Conservation (phyloP, 352 stramenopile species). For the Phytophthora agathidicida region DNA sequence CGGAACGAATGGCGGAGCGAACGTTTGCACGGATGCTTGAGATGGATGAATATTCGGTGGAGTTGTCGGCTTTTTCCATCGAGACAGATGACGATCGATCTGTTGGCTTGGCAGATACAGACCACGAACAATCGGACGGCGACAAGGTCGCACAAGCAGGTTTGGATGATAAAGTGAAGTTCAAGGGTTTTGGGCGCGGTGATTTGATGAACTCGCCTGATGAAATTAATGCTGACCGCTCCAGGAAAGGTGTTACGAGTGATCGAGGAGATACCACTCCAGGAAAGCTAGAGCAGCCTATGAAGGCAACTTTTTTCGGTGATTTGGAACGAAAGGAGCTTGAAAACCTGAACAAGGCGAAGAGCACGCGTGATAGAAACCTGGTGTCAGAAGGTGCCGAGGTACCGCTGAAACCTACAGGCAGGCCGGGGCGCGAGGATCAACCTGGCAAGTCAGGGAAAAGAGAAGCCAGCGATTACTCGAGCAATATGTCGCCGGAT, state of each 20-base stretch:
- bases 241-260: background rate
- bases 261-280: background rate
- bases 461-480: background rate
- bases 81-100: constrained; percentile 33
- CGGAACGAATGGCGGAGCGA: constrained; percentile 24
- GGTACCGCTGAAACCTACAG: background rate
- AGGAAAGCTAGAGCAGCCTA: constrained; percentile 1
- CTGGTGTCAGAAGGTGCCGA: background rate
- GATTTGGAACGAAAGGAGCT: constrained; percentile 3
- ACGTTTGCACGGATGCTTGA: constrained; percentile 56
- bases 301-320: constrained; percentile 4
- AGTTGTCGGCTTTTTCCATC: constrained; percentile 47
- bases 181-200: background rate
- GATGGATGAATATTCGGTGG: constrained; percentile 37
- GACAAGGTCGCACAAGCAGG: constrained; percentile 6
- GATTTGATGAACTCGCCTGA: constrained; percentile 2
- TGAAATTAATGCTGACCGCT: background rate
- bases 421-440: background rate
- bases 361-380: background rate
- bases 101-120: constrained; percentile 13
- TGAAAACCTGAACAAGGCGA: constrained; percentile 7
- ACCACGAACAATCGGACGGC: constrained; percentile 1
- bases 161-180: constrained; percentile 2
- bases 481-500: background rate
- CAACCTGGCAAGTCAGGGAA: background rate